Percentiles rank a stretch among this genome's conserved stretches.
Evolutionary conservation across 257 asterid species (phyloP).

Genomic region (Jacaranda mimosifolia): DNA sequence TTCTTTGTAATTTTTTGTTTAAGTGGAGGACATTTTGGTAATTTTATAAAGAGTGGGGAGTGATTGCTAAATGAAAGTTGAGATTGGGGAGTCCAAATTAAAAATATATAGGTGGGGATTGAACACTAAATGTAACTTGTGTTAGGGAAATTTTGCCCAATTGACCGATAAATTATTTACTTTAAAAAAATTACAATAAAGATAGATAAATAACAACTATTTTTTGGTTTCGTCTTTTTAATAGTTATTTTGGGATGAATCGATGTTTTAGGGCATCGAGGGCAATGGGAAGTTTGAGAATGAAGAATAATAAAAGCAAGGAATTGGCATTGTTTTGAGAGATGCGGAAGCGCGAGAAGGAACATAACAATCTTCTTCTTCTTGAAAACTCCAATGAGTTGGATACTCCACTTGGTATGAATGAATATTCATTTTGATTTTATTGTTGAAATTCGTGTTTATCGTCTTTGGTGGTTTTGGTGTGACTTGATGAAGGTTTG

Average conservation of each 20-base stretch:
- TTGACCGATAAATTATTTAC: too few species aligned
- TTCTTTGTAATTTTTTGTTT: too few species aligned
- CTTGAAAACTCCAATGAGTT: constrained; percentile 80
- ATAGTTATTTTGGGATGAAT: constrained; percentile 57
- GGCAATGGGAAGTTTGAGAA: constrained; percentile 70
- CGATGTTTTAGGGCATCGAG: constrained; percentile 87
- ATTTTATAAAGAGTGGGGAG: too few species aligned
- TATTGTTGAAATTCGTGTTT: constrained; percentile 18
- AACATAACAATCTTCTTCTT: constrained; percentile 66
- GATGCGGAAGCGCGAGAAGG: constrained; percentile 91
- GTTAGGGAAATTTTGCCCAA: too few species aligned
- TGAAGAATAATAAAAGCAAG: constrained; percentile 75
- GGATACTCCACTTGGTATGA: constrained; percentile 77
- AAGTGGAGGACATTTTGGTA: too few species aligned
- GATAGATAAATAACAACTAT: too few species aligned
- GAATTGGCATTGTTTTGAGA: constrained; percentile 90
- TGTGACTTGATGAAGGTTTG: constrained; percentile 35
- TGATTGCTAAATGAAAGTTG: too few species aligned
- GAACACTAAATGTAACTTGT: too few species aligned
- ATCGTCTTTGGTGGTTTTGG: not conserved
- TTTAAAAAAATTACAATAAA: too few species aligned
- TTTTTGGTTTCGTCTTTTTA: constrained; percentile 21
- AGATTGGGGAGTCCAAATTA: too few species aligned
- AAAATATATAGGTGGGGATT: too few species aligned
- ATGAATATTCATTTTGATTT: constrained; percentile 1